phyloP scores from a whole-genome alignment of 202 grass and related monocot species.

The Dendrocalamus latiflorus region DNA sequence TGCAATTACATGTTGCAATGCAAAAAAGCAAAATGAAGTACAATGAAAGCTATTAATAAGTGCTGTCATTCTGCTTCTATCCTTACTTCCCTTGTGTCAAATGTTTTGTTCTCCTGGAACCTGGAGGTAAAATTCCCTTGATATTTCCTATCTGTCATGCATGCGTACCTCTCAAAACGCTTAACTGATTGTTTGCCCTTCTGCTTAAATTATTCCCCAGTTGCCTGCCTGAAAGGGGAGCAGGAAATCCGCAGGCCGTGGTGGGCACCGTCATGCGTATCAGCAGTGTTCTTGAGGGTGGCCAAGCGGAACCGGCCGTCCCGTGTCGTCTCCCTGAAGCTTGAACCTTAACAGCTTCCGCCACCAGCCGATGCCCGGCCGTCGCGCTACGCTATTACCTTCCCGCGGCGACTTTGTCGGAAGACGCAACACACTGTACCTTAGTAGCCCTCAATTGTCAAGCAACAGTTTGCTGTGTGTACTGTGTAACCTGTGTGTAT shows the following conservation, averaged over 20 bases:
- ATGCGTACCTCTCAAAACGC: background rate
- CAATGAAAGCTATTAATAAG: background rate
- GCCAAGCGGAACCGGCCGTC: slow-evolving; percentile 67
- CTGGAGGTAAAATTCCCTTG: background rate
- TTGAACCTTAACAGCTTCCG: slow-evolving; percentile 37
- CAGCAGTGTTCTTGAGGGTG: slow-evolving; percentile 47
- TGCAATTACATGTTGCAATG: background rate
- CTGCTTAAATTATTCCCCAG: slow-evolving; percentile 12
- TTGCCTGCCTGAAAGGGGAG: slow-evolving; percentile 85
- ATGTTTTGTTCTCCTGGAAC: background rate
- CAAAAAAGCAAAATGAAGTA: background rate
- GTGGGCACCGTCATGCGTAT: slow-evolving; percentile 68
- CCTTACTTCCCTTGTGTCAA: background rate
- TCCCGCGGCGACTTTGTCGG: background rate
- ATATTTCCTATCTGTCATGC: background rate
- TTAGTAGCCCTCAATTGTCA: background rate
- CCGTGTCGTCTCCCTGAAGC: slow-evolving; percentile 59
- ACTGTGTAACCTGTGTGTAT: background rate
- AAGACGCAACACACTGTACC: background rate
- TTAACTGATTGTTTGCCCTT: background rate
- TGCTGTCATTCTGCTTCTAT: background rate
- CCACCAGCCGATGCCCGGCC: background rate
- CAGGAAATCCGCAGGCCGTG: slow-evolving; percentile 67
- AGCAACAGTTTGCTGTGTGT: background rate
- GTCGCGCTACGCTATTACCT: background rate